Evolutionary conservation across 2,329 filamentous ascomycete species (phyloP).

Genomic region (Neoscytalidium dimidiatum): DNA sequence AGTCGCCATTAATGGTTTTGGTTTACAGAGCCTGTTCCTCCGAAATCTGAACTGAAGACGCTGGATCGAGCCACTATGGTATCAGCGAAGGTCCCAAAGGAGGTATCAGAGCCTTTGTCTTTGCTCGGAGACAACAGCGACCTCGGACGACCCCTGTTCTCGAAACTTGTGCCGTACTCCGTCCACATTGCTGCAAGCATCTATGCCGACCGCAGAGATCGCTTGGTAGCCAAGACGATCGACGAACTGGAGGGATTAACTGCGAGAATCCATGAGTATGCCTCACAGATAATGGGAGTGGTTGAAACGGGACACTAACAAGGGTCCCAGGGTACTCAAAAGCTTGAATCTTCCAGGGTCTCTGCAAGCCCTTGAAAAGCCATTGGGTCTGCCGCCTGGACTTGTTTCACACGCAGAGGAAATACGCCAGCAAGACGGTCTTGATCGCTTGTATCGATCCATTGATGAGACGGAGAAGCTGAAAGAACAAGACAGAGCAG

Average conservation of each 20-base stretch:
- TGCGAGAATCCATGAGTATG: constrained; percentile 70
- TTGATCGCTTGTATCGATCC: constrained; percentile 73
- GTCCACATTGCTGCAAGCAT: constrained; percentile 95
- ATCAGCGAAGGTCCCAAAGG: constrained; percentile 71
- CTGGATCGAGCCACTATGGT: constrained; percentile 92
- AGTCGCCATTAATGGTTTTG: constrained; percentile 1
- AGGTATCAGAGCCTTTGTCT: constrained; percentile 78
- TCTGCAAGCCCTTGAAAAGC: constrained; percentile 91
- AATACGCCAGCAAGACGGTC: constrained; percentile 84
- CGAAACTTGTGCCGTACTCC: constrained; percentile 90
- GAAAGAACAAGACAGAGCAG: constrained; percentile 73
- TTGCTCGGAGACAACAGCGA: constrained; percentile 78
- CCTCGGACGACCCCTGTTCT: constrained; percentile 83
- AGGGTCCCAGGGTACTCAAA: constrained; percentile 59
- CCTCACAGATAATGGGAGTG: background rate
- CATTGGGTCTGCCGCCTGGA: constrained; percentile 81
- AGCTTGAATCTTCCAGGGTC: constrained; percentile 89
- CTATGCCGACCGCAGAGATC: constrained; percentile 87
- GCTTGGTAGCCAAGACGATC: constrained; percentile 85
- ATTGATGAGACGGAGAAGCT: constrained; percentile 90
- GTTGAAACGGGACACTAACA: constrained; percentile 4
- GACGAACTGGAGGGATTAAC: constrained; percentile 82
- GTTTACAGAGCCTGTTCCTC: constrained; percentile 68
- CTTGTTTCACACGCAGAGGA: constrained; percentile 91
- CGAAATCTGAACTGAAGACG: constrained; percentile 82